These are phyloP conservation scores for Cryptococcus deneoformans DNA, from an alignment of 1,284 basidiomycete species.

Conservation along the genomic window DNA sequence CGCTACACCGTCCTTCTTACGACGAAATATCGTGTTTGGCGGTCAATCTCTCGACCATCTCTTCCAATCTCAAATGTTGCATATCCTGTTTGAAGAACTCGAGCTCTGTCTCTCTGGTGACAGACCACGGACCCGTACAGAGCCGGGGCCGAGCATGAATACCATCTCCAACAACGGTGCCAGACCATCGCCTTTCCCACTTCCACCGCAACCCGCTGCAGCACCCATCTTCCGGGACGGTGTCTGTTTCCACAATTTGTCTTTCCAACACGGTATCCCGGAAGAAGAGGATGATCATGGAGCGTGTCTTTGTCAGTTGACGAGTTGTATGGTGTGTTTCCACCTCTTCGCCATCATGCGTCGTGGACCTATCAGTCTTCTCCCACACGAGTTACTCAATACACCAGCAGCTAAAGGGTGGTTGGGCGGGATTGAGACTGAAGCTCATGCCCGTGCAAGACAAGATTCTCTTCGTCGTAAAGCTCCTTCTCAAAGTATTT, in stretches of 20 bases:
- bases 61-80: conserved; percentile 46
- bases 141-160: conserved; percentile 1
- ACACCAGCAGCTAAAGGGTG: conserved; percentile 27
- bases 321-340: conserved; percentile 37
- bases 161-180: not conserved
- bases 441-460: conserved; percentile 26
- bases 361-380: conserved; percentile 31
- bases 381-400: conserved; percentile 31
- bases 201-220: conserved; percentile 10
- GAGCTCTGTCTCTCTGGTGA: conserved; percentile 39
- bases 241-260: conserved; percentile 33
- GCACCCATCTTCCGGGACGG: conserved; percentile 28
- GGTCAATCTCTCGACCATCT: conserved; percentile 43
- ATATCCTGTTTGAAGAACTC: conserved; percentile 41
- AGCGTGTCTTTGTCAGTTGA: conserved; percentile 41
- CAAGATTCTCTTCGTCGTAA: conserved; percentile 11
- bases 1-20: conserved; percentile 41
- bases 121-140: conserved; percentile 13
- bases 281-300: conserved; percentile 40
- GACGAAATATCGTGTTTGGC: conserved; percentile 47
- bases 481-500: not conserved
- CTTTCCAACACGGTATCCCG: conserved; percentile 26
- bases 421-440: conserved; percentile 34
- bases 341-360: conserved; percentile 24
- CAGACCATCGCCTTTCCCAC: conserved; percentile 10